Evolutionary conservation across 75 land plant genomes (phyloP), one percentile per base, ranked within the genome.

Genomic region (Cryptomeria japonica): DNA sequence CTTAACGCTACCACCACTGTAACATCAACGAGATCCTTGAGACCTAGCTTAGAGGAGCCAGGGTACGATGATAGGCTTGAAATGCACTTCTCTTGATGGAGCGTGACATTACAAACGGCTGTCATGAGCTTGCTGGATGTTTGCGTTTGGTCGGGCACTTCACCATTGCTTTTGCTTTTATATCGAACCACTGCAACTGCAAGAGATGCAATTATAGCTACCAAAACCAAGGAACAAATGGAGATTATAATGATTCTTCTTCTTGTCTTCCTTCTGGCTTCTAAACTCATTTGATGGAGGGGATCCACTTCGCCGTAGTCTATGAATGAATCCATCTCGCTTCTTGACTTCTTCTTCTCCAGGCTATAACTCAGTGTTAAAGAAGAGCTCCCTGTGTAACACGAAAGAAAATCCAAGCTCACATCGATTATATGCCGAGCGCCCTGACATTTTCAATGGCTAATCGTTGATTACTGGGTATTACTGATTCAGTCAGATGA

Each of bases 21-120:
- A 12, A 75, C 31, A 53, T 87, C 79, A 84, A 87, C 51, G 89
- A 93, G 89, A 87, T 93, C 56, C 15, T 91, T 19, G 5, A 93
- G 92, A 44, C 89, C 49, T 15, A 90, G 12, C 75, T 88, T 89
- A 38, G 87, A 76, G 83, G 87, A 25, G 12, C 37, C 61, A 28
- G 90, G 91, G 86, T 86, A 85, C 31, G 89, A 55, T n/a, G 88
- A 41, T 75, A 92, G 89, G 7, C 91, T 92, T 28, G 91, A 88
- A 88, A 92, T 87, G 88, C 95, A 94, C 58, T 88, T 87, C 32
- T 91, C 91, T 22, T 88, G 93, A 87, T 89, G 92, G 39, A 89
- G 75, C 0, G 95, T 94, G 87, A 89, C 90, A 36, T 88, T 77
- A 86, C 95, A 94, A 7, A 83, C 36, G 79, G 83, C 72, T 55